phyloP scores from a whole-genome alignment of 371 early-diverging fungal genomes.

The Basidiobolus meristosporus region DNA sequence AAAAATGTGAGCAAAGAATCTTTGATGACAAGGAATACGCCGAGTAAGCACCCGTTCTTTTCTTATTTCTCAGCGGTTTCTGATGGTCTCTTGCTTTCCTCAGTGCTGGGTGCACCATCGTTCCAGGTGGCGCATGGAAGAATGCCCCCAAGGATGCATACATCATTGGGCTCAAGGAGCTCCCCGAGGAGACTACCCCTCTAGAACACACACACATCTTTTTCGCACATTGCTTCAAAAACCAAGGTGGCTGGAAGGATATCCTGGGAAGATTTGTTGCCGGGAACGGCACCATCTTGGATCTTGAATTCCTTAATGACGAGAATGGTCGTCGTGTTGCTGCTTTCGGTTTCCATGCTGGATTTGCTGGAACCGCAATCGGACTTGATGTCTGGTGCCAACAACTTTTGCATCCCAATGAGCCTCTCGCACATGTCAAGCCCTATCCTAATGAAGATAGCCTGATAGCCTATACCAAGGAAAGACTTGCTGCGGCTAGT shows the following conservation, averaged over 20 bases:
- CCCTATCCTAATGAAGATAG: conserved; percentile 73
- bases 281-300: conserved; percentile 78
- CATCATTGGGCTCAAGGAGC: conserved; percentile 89
- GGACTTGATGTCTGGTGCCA: conserved; percentile 86
- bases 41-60: conserved; percentile 20
- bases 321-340: conserved; percentile 75
- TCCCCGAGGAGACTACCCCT: conserved; percentile 83
- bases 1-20: conserved; percentile 59
- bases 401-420: too few relatives aligned
- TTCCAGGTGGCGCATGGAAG: conserved; percentile 62
- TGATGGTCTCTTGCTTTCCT: neutral
- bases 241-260: conserved; percentile 86
- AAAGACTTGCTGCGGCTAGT: conserved; percentile 35
- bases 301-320: conserved; percentile 85
- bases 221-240: conserved; percentile 95
- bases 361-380: conserved; percentile 86
- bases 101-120: conserved; percentile 67
- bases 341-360: conserved; percentile 94
- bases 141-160: conserved; percentile 73
- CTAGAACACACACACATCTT: conserved; percentile 91
- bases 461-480: conserved; percentile 50
- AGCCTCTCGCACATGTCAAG: conserved; percentile 45
- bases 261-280: conserved; percentile 62
- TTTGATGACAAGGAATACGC: conserved; percentile 80
- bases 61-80: neutral